Percentiles rank a stretch among this genome's conserved stretches.
Evolutionary conservation across 495 filamentous ascomycete genomes (phyloP).

Genomic region (Aspergillus steynii): DNA sequence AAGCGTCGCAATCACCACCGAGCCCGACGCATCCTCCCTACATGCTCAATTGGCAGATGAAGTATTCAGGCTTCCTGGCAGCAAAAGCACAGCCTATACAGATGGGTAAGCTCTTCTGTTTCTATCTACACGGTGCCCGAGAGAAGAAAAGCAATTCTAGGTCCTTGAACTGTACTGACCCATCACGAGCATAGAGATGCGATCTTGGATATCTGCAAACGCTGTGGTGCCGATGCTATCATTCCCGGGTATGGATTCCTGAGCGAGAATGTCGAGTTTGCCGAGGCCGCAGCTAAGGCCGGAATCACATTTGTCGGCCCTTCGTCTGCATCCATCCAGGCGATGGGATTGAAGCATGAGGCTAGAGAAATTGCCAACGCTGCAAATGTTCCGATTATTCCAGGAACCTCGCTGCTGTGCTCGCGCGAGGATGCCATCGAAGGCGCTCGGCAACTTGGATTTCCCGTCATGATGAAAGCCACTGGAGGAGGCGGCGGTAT

Average conservation of each 20-base stretch:
- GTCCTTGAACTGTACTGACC: no score
- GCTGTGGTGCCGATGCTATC: no score
- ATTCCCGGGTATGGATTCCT: constrained; percentile 61
- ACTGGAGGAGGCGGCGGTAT: constrained; percentile 60
- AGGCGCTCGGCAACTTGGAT: constrained; percentile 44
- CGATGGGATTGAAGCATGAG: constrained; percentile 58
- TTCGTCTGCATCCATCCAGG: constrained; percentile 46
- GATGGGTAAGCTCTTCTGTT: no score
- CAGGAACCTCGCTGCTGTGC: constrained; percentile 46
- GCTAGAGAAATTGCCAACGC: constrained; percentile 48
- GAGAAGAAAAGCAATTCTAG: no score
- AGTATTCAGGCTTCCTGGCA: no score
- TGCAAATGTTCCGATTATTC: constrained; percentile 52
- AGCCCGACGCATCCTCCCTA: no score
- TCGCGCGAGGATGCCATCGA: constrained; percentile 43
- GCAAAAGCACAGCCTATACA: no score
- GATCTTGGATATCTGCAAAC: no score
- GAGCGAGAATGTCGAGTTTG: constrained; percentile 60
- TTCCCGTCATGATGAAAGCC: constrained; percentile 58
- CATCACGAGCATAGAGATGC: no score
- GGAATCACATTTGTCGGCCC: constrained; percentile 57
- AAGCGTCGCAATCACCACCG: no score
- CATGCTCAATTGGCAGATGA: no score
- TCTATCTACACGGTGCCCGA: no score
- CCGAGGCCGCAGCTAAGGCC: constrained; percentile 38